These are phyloP conservation scores for Cercospora citrullina DNA, from an alignment of 2,329 filamentous ascomycete genomes.

Conservation along the genomic window DNA sequence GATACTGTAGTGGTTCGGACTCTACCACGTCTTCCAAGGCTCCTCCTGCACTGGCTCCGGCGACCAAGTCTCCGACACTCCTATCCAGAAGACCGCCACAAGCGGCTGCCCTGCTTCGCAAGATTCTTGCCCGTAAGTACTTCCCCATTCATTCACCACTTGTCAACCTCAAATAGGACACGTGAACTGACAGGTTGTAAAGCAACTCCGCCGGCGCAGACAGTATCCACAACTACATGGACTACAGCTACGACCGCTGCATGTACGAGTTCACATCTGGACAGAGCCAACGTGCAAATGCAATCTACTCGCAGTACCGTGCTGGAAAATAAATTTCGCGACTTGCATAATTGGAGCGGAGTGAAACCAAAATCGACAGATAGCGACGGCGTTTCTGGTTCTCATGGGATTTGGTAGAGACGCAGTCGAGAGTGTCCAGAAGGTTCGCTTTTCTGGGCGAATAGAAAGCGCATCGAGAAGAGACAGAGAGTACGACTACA, in stretches of 20 bases:
- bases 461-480: not conserved
- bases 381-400: conserved; percentile 5
- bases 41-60: conserved; percentile 43
- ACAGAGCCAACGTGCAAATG: conserved; percentile 24
- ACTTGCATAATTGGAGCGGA: not conserved
- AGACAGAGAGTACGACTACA: not conserved
- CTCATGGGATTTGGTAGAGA: too few relatives aligned
- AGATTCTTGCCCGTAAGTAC: conserved; percentile 47
- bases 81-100: conserved; percentile 43
- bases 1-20: conserved; percentile 40
- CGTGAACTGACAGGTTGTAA: not conserved
- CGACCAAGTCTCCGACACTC: conserved; percentile 48
- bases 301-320: conserved; percentile 27
- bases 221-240: conserved; percentile 57
- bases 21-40: conserved; percentile 49
- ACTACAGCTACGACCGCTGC: conserved; percentile 37
- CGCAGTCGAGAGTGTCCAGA: not conserved
- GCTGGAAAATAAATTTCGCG: conserved; percentile 20
- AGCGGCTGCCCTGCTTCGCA: conserved; percentile 53
- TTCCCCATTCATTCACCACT: not conserved
- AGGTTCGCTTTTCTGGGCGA: not conserved
- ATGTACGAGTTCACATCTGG: conserved; percentile 27
- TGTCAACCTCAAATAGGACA: not conserved
- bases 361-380: not conserved
- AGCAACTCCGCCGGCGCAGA: conserved; percentile 44